Evolutionary conservation across 768 basidiomycete genomes (phyloP), one percentile per base, ranked within the genome.

Genomic region (Agrocybe pediades): DNA sequence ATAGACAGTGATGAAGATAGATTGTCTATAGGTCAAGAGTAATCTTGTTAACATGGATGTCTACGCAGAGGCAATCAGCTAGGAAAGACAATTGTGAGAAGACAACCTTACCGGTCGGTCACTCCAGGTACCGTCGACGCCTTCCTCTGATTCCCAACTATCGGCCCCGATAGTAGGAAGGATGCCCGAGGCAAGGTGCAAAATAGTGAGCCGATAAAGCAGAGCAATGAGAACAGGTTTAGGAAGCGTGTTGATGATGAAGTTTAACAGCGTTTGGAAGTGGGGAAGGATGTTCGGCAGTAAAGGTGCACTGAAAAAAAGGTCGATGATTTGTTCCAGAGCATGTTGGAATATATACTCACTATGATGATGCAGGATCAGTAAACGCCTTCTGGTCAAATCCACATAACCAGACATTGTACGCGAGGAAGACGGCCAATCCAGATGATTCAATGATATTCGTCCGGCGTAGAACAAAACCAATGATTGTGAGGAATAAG

Each of bases 401-500:
- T 16, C 90, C 90, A 64, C 91, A 92, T 27, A 94, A 77, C 93
- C 93, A 95, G 27, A 95, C 82, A 58, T 92, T 92, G 68, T 92
- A 94, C 6, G 92, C 91, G 39, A 97, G 82, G 68, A 95, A 92
- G 23, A 95, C 76, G 2, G 92, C 87, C 23, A 98, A 83, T 44
- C 90, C 85, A 2, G 90, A 87, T 2, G 93, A 93, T 69, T 98
- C 95, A 51, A 97, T 88, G 45, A 96, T 89, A 63, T 96, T 96
- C 39, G 95, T 96, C 47, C 92, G 81, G 50, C 92, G 84, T 57
- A 95, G 69, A 7, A 84, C 85, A 69, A 98, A 95, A 6, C 95
- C 95, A 58, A 98, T 96, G 60, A 90, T 78, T 1, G 94, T 94
- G 39, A 97, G 78, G 72, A 97, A 98, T 25, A 96, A 69, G 65